phyloP scores from a whole-genome alignment of 176 grass and related monocot genomes.

The Saccharum officinarum region DNA sequence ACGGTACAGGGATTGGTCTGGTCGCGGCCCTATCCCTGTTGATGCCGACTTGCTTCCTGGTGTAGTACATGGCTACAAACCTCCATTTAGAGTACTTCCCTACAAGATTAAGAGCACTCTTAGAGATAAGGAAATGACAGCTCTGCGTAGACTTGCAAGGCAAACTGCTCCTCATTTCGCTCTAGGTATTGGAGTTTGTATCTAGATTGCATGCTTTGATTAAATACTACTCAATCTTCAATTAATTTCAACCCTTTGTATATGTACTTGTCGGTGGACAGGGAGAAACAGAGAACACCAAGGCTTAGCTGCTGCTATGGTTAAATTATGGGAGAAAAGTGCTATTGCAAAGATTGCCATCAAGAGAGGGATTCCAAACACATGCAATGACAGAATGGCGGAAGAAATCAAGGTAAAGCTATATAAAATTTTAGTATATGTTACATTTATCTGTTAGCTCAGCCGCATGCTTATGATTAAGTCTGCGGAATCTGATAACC shows the following conservation, averaged over 20 bases:
- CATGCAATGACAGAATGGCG: conserved; percentile 81
- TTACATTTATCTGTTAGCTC: background rate
- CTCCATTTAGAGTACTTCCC: conserved; percentile 80
- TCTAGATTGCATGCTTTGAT: background rate
- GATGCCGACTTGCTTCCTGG: conserved; percentile 91
- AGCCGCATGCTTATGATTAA: too few species aligned
- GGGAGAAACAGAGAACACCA: conserved; percentile 96
- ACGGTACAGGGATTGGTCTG: conserved; percentile 86
- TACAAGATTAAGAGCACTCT: conserved; percentile 64
- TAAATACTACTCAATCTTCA: background rate
- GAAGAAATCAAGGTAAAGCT: conserved; percentile 86
- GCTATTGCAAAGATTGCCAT: conserved; percentile 90
- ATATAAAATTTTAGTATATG: background rate
- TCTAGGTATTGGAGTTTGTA: conserved; percentile 57
- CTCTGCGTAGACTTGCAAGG: conserved; percentile 77
- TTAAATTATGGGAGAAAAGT: conserved; percentile 99
- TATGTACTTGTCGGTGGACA: conserved; percentile 30
- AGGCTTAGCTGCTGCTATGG: conserved; percentile 86
- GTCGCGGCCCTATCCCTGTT: conserved; percentile 72
- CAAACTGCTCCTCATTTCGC: conserved; percentile 88
- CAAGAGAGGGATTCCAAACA: conserved; percentile 85
- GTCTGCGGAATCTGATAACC: background rate
- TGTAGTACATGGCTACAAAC: conserved; percentile 67
- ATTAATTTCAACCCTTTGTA: background rate
- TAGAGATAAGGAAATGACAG: conserved; percentile 72